Percentiles rank a stretch among this genome's conserved stretches.
These are phyloP conservation scores for Apophysomyces variabilis DNA, from an alignment of 371 early-diverging fungal species.

Conservation along the genomic window DNA sequence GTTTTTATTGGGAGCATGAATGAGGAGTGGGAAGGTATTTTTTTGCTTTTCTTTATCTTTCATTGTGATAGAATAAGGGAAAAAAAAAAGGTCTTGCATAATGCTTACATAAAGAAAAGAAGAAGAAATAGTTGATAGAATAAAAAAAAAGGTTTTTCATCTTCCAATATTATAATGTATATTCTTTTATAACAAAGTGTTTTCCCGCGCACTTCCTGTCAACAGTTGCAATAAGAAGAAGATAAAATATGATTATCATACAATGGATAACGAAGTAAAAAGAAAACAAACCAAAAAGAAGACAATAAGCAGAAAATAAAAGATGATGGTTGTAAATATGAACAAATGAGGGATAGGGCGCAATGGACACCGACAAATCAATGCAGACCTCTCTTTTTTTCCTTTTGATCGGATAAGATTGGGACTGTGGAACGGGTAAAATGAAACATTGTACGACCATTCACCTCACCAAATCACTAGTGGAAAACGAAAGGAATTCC, in stretches of 20 bases:
- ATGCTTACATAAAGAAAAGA: constrained; percentile 12
- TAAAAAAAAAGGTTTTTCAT: constrained; percentile 9
- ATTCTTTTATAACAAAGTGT: not conserved
- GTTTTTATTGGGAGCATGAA: no score
- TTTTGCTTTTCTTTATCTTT: not conserved
- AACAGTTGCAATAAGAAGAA: not conserved
- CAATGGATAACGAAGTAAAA: not conserved
- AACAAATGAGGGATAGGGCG: not conserved
- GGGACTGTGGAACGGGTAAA: not conserved
- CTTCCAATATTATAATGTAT: no score
- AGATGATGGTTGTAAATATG: not conserved
- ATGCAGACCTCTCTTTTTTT: not conserved
- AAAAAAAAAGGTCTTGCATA: not conserved
- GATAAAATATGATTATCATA: not conserved
- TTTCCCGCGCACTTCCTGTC: constrained; percentile 6
- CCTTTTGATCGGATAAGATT: not conserved
- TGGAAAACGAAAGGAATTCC: constrained; percentile 1
- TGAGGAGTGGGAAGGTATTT: no score
- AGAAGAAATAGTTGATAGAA: not conserved
- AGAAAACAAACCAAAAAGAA: not conserved
- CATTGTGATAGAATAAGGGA: not conserved
- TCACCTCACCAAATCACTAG: not conserved
- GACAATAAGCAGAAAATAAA: not conserved
- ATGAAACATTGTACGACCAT: constrained; percentile 6
- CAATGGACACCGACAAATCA: not conserved